Evolutionary conservation across 1,284 basidiomycete species (phyloP).

Genomic region (Schizophyllum amplum): DNA sequence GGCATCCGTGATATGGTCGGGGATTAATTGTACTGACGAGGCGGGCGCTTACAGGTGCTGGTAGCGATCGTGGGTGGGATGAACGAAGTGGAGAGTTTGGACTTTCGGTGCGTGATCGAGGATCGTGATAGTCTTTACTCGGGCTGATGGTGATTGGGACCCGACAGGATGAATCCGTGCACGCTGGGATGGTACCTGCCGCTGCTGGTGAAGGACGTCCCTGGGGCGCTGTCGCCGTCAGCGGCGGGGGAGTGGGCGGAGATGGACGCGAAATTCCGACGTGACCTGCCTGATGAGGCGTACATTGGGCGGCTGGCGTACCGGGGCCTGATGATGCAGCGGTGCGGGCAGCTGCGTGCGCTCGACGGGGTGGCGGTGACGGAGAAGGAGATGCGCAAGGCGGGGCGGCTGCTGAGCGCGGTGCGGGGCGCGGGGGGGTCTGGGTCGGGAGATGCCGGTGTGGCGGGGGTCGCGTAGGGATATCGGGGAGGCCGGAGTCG

Average conservation of each 20-base stretch:
- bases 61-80: constrained; percentile 66
- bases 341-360: constrained; percentile 56
- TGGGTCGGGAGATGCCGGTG: constrained; percentile 9
- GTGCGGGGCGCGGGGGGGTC: constrained; percentile 24
- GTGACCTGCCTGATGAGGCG: constrained; percentile 78
- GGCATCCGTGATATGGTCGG: too few species aligned
- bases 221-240: constrained; percentile 50
- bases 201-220: constrained; percentile 62
- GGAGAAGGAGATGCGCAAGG: constrained; percentile 78
- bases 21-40: too few species aligned
- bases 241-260: constrained; percentile 51
- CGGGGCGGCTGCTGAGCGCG: constrained; percentile 56
- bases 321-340: constrained; percentile 77
- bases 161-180: constrained; percentile 78
- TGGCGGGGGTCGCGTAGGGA: constrained; percentile 1
- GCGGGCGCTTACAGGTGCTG: constrained; percentile 21
- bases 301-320: constrained; percentile 84
- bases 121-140: constrained; percentile 1
- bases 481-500: not conserved
- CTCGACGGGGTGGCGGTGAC: constrained; percentile 79
- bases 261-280: constrained; percentile 79
- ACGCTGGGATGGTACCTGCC: constrained; percentile 94
- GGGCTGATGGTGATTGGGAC: constrained; percentile 3
- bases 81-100: constrained; percentile 76
- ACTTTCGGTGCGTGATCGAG: constrained; percentile 68